Conservation (phyloP, 2,329 filamentous ascomycete species). For the Phialophora tarda region DNA sequence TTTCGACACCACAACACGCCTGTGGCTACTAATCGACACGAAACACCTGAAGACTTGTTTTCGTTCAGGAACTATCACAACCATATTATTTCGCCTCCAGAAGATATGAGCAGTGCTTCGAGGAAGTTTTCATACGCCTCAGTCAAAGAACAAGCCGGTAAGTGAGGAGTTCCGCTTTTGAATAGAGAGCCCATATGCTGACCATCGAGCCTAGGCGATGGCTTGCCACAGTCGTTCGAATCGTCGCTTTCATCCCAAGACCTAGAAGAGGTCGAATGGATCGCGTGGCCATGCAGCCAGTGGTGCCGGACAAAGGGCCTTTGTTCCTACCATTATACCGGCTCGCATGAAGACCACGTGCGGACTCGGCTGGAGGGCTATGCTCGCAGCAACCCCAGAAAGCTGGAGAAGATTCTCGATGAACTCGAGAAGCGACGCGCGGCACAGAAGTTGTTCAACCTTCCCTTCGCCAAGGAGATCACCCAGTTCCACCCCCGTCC, state of each 20-base stretch:
- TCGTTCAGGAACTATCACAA: conserved; percentile 4
- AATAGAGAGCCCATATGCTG: conserved; percentile 2
- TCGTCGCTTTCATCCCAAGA: conserved; percentile 36
- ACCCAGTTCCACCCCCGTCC: conserved; percentile 29
- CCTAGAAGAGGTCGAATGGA: conserved; percentile 37
- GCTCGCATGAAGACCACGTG: conserved; percentile 36
- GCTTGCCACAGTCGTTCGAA: conserved; percentile 39
- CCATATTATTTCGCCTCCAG: conserved; percentile 30
- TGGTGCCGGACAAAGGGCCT: conserved; percentile 38
- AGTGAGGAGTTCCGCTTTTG: conserved; percentile 2
- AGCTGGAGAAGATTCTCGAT: conserved; percentile 37
- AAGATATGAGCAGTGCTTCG: conserved; percentile 31
- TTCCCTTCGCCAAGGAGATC: conserved; percentile 34
- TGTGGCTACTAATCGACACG: conserved; percentile 10
- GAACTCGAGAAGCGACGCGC: conserved; percentile 36
- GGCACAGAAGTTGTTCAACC: conserved; percentile 37
- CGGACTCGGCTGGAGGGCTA: conserved; percentile 35
- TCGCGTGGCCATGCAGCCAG: conserved; percentile 38
- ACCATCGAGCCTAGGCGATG: conserved; percentile 30
- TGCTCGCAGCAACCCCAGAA: conserved; percentile 34
- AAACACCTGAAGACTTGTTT: conserved; percentile 1
- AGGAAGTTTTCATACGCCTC: conserved; percentile 41
- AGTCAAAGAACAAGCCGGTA: conserved; percentile 39
- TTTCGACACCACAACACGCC: conserved; percentile 1
- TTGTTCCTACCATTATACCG: conserved; percentile 34